A percentile compares a stretch with the other conserved stretches of the same genome.
These are phyloP conservation scores for Plasmodium knowlesi DNA, from an alignment of 169 alveolate genomes.

Conservation along the genomic window DNA sequence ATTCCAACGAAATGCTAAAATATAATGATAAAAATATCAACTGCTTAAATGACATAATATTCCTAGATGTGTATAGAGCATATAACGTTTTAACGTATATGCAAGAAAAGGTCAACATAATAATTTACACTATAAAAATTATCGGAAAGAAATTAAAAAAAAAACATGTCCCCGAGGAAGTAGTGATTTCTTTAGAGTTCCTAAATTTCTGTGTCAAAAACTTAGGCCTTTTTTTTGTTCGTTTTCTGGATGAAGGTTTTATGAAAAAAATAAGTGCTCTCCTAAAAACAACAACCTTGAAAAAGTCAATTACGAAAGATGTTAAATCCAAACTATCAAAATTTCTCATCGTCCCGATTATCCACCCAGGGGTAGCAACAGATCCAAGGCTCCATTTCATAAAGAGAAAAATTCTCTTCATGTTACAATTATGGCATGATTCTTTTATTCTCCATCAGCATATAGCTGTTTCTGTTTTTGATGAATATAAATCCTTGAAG, in stretches of 20 bases:
- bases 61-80: constrained; percentile 75
- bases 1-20: constrained; percentile 70
- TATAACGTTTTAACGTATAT: constrained; percentile 74
- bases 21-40: constrained; percentile 74
- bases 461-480: constrained; percentile 76
- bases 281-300: constrained; percentile 78
- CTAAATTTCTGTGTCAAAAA: constrained; percentile 77
- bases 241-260: constrained; percentile 80
- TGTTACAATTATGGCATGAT: constrained; percentile 84
- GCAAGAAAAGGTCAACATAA: constrained; percentile 67
- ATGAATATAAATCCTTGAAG: constrained; percentile 81
- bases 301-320: constrained; percentile 79
- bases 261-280: constrained; percentile 80
- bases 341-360: constrained; percentile 79
- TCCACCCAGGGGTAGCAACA: constrained; percentile 87
- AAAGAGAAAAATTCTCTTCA: constrained; percentile 80
- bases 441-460: constrained; percentile 81
- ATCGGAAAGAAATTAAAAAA: constrained; percentile 80
- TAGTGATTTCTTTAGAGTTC: constrained; percentile 82
- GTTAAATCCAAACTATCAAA: constrained; percentile 83
- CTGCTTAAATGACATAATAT: constrained; percentile 73
- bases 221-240: constrained; percentile 79
- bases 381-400: constrained; percentile 85
- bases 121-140: constrained; percentile 75
- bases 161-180: constrained; percentile 84